Evolutionary conservation across 2,329 filamentous ascomycete species (phyloP).

Genomic region (Fusarium pilosicola): DNA sequence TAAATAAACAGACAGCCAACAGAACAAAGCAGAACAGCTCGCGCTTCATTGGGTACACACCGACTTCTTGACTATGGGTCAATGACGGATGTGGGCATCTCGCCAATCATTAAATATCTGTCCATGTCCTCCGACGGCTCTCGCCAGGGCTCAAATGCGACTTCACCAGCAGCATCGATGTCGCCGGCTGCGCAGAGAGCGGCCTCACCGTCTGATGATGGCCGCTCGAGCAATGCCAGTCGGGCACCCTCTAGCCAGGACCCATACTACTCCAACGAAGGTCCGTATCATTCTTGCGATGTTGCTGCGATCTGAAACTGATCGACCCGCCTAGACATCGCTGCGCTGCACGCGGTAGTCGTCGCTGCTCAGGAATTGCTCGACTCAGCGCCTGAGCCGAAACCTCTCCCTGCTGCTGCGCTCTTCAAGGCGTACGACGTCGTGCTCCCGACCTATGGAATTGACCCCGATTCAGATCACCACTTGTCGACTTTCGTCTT

Average conservation of each 20-base stretch:
- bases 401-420: constrained; percentile 76
- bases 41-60: constrained; percentile 10
- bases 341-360: constrained; percentile 81
- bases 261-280: constrained; percentile 69
- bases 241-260: constrained; percentile 45
- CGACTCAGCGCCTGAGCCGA: constrained; percentile 64
- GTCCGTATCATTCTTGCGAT: constrained; percentile 48
- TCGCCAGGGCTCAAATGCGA: constrained; percentile 34
- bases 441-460: constrained; percentile 74
- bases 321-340: constrained; percentile 73
- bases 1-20: neutral
- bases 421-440: constrained; percentile 85
- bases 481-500: constrained; percentile 83
- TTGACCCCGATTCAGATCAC: constrained; percentile 78
- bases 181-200: constrained; percentile 39
- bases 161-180: constrained; percentile 43
- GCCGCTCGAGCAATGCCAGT: constrained; percentile 43
- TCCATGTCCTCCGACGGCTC: constrained; percentile 34
- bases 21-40: constrained; percentile 2
- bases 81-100: constrained; percentile 45
- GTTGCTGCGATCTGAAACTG: neutral
- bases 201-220: constrained; percentile 44
- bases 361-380: constrained; percentile 73
- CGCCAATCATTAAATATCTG: constrained; percentile 45
- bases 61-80: constrained; percentile 46